phyloP scores from a whole-genome alignment of 2,329 filamentous ascomycete species.

The Myotisia sp. region DNA sequence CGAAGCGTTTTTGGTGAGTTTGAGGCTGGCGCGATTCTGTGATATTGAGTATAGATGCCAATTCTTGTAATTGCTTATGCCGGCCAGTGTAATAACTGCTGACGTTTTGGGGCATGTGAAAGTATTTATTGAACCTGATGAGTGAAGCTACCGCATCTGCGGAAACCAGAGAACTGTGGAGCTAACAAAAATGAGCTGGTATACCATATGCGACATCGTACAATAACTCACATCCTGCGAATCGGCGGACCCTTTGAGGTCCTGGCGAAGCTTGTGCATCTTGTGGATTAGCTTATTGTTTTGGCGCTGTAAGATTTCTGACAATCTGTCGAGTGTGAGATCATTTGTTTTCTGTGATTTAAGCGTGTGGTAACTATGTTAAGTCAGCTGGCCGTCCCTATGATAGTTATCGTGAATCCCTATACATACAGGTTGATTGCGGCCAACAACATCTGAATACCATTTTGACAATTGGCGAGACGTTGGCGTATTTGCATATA shows the following conservation, averaged over 20 bases:
- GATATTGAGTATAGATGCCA: slow-evolving; percentile 10
- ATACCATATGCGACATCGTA: too few species aligned
- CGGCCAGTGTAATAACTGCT: slow-evolving; percentile 14
- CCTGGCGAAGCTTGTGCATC: too few species aligned
- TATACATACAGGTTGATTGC: slow-evolving; percentile 10
- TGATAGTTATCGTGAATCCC: too few species aligned
- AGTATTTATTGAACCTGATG: slow-evolving; percentile 13
- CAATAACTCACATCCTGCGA: too few species aligned
- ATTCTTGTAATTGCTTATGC: slow-evolving; percentile 5
- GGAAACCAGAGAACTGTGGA: not conserved
- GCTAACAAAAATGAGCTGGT: too few species aligned
- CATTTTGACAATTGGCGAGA: slow-evolving; percentile 9
- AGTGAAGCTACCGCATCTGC: not conserved
- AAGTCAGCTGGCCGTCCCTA: too few species aligned
- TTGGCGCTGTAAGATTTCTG: too few species aligned
- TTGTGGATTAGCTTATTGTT: too few species aligned
- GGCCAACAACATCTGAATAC: slow-evolving; percentile 9
- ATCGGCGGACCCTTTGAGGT: too few species aligned
- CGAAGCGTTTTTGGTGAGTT: slow-evolving; percentile 19
- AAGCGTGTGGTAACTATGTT: too few species aligned
- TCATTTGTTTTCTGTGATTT: too few species aligned
- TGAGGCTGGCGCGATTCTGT: slow-evolving; percentile 4
- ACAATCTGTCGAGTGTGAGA: too few species aligned
- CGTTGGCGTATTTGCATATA: slow-evolving; percentile 6
- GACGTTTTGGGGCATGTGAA: slow-evolving; percentile 12